Base-by-base conservation (phyloP, 495 filamentous ascomycete genomes). In the Penicillium alfredii region DNA sequence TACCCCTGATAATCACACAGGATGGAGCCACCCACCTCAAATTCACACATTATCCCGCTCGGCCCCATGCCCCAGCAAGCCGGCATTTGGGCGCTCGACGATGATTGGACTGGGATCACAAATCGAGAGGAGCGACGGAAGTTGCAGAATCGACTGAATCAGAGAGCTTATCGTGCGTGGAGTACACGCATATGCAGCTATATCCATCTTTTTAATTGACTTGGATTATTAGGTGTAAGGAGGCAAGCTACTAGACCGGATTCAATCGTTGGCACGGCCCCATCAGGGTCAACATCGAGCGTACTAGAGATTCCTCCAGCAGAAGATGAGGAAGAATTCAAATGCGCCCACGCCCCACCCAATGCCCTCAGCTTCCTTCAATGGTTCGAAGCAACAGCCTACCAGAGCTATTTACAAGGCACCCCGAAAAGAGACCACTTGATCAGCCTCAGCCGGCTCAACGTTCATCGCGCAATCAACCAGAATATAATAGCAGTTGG, bases 61-160 rank as follows among this genome's bases (percentile, higher is more conserved):
- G 15, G 12, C 5, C 28, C 7, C 12, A 49, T 49, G 45, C 40
- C 45, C 1, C 49, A 44, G 22, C 49, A 44, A 35, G 44, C 19
- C 8, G 27, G 36, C 5, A 26, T 44, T 7, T 27, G 25, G n/a
- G 17, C 10, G 10, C 14, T 30, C 15, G 17, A 42, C 8, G 49
- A 53, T 13, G 49, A 53, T 30, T 53, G 49, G 49, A 53, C 40
- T 6, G 49, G 49, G 1, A 28, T 43, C 11, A 35, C 40, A 11
- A 20, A 45, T 34, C 49, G 28, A 17, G 38, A 21, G 12, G 36
- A 41, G 25, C 29, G 49, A 25, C 41, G 44, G 26, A 49, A 35
- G 18, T 17, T 49, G 12, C 49, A 53, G 25, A 53, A 53, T 22
- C 36, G 49, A 16, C 41, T 53, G 4, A 53, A 45, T 22, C 49